phyloP scores from a whole-genome alignment of 2,329 filamentous ascomycete genomes.

The Aureobasidium lini region DNA sequence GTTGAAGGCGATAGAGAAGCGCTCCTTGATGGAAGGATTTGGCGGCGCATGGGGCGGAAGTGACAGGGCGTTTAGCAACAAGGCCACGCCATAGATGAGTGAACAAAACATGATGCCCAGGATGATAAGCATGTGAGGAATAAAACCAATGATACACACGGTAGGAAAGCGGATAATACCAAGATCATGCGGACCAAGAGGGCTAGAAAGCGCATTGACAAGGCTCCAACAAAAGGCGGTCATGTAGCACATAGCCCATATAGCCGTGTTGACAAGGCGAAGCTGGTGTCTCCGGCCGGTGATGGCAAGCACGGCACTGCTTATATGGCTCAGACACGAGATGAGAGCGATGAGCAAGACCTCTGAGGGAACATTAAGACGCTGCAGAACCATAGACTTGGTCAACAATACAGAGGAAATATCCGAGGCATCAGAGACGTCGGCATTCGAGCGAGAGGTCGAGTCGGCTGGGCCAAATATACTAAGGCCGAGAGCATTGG shows the following conservation, averaged over 20 bases:
- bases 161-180: conserved; percentile 83
- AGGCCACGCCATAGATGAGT: conserved; percentile 67
- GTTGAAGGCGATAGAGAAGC: conserved; percentile 64
- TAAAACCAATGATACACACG: conserved; percentile 89
- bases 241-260: conserved; percentile 92
- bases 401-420: conserved; percentile 36
- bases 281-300: conserved; percentile 71
- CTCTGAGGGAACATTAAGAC: conserved; percentile 83
- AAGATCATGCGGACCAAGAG: conserved; percentile 50
- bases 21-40: conserved; percentile 45
- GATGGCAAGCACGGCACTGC: conserved; percentile 74
- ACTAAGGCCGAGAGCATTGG: conserved; percentile 68
- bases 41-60: conserved; percentile 45
- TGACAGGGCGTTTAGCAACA: conserved; percentile 66
- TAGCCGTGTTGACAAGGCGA: conserved; percentile 75
- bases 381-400: conserved; percentile 61
- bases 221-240: conserved; percentile 72
- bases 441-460: conserved; percentile 22
- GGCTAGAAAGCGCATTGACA: conserved; percentile 33
- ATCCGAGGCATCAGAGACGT: conserved; percentile 18
- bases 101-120: conserved; percentile 69
- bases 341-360: conserved; percentile 79
- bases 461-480: conserved; percentile 50
- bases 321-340: conserved; percentile 82
- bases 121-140: conserved; percentile 85